Evolutionary conservation across 2,329 filamentous ascomycete genomes (phyloP).

Genomic region (Aspergillus ruber): DNA sequence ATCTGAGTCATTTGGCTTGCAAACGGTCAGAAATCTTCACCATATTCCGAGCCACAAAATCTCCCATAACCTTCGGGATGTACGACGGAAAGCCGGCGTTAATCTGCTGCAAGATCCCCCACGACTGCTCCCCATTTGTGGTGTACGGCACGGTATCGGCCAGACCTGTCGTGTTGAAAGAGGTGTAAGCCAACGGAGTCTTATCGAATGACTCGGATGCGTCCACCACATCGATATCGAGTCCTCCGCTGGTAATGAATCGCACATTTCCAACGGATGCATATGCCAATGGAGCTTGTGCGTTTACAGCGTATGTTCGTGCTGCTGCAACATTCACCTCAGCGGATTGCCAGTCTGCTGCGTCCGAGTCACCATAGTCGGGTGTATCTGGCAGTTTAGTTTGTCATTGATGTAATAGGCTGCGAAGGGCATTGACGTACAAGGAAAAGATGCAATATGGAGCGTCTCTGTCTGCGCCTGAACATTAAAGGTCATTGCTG

Average conservation of each 20-base stretch:
- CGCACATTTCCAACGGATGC: background rate
- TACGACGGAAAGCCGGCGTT: background rate
- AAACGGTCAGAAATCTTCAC: background rate
- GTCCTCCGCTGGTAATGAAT: background rate
- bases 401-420: background rate
- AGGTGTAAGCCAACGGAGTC: background rate
- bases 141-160: background rate
- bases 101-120: background rate
- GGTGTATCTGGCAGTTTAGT: background rate
- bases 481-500: background rate
- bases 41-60: background rate
- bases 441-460: background rate
- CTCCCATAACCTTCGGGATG: background rate
- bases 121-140: background rate
- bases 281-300: background rate
- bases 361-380: background rate
- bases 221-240: background rate
- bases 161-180: background rate
- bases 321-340: background rate
- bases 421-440: background rate
- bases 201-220: background rate
- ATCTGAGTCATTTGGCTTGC: no score
- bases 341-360: background rate
- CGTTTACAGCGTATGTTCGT: background rate
- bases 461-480: background rate